A percentile compares a stretch with the other conserved stretches of the same genome.
Conservation (phyloP, 768 basidiomycete species). For the Boletus rubropictus region DNA sequence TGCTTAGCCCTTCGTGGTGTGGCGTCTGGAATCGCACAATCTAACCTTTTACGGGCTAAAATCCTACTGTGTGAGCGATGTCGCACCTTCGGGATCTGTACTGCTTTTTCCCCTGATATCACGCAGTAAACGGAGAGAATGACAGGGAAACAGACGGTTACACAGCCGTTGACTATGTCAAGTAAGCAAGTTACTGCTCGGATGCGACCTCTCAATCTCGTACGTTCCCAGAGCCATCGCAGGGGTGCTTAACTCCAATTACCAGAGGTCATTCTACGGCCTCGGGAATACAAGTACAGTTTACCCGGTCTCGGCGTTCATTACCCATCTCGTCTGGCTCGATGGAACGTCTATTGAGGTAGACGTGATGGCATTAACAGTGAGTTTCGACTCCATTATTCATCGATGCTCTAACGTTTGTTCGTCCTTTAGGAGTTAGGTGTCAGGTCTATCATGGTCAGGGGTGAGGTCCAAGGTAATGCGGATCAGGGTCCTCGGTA, state of each 20-base stretch:
- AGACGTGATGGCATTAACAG: slow-evolving; percentile 56
- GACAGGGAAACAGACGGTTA: slow-evolving; percentile 89
- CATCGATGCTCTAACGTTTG: slow-evolving; percentile 2
- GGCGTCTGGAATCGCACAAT: slow-evolving; percentile 69
- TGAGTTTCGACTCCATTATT: slow-evolving; percentile 31
- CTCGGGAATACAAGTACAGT: slow-evolving; percentile 54
- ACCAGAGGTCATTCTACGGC: slow-evolving; percentile 46
- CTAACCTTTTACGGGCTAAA: slow-evolving; percentile 66
- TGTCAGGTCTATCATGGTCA: slow-evolving; percentile 52
- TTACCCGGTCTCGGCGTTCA: slow-evolving; percentile 73
- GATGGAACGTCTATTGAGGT: slow-evolving; percentile 57
- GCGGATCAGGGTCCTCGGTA: slow-evolving; percentile 35
- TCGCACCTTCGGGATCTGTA: neutral
- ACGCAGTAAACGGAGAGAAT: slow-evolving; percentile 76
- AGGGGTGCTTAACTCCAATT: slow-evolving; percentile 59
- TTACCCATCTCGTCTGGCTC: slow-evolving; percentile 82
- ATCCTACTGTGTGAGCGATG: slow-evolving; percentile 67
- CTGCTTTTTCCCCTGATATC: slow-evolving; percentile 1
- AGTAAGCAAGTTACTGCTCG: slow-evolving; percentile 34
- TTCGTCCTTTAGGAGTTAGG: slow-evolving; percentile 43
- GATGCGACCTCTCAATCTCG: slow-evolving; percentile 5
- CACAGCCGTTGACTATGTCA: slow-evolving; percentile 77
- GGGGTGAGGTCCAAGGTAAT: slow-evolving; percentile 17
- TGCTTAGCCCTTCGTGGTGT: slow-evolving; percentile 84
- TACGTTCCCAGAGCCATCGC: slow-evolving; percentile 51